Evolutionary conservation across 495 filamentous ascomycete genomes (phyloP).

Genomic region (Paragyromitra xinjiangensis): DNA sequence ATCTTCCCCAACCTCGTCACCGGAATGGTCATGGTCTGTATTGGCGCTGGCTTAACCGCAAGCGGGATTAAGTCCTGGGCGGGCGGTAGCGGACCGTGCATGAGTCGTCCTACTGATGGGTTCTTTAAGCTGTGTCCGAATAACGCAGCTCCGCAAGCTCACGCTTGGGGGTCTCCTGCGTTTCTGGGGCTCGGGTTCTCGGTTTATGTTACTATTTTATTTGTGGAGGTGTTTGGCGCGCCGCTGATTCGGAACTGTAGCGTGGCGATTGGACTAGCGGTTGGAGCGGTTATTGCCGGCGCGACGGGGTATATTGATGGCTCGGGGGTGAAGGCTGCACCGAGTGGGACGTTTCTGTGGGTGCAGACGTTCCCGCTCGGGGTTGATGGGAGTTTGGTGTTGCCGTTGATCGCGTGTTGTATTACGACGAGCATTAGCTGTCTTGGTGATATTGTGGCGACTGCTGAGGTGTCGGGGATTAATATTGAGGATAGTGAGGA

Average conservation of each 20-base stretch:
- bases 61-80: constrained; percentile 61
- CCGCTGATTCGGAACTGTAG: constrained; percentile 60
- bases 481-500: constrained; percentile 58
- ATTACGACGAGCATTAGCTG: constrained; percentile 62
- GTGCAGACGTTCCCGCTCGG: constrained; percentile 60
- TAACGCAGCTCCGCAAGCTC: constrained; percentile 46
- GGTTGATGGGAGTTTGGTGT: constrained; percentile 58
- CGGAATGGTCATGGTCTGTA: constrained; percentile 59
- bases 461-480: constrained; percentile 59
- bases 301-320: constrained; percentile 59
- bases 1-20: constrained; percentile 61
- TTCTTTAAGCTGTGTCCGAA: constrained; percentile 58
- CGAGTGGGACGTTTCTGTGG: constrained; percentile 59
- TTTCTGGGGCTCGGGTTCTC: constrained; percentile 60
- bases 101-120: constrained; percentile 56
- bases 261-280: constrained; percentile 58
- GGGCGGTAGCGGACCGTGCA: constrained; percentile 58
- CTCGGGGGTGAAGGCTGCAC: constrained; percentile 56
- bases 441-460: constrained; percentile 60
- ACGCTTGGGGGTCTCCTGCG: constrained; percentile 52
- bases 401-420: constrained; percentile 62
- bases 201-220: constrained; percentile 59
- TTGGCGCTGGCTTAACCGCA: constrained; percentile 58
- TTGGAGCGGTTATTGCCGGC: constrained; percentile 58
- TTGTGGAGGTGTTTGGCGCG: constrained; percentile 59